A percentile compares a stretch with the other conserved stretches of the same genome.
phyloP scores from a whole-genome alignment of 2,329 filamentous ascomycete genomes.

The Clathrospora elynae region DNA sequence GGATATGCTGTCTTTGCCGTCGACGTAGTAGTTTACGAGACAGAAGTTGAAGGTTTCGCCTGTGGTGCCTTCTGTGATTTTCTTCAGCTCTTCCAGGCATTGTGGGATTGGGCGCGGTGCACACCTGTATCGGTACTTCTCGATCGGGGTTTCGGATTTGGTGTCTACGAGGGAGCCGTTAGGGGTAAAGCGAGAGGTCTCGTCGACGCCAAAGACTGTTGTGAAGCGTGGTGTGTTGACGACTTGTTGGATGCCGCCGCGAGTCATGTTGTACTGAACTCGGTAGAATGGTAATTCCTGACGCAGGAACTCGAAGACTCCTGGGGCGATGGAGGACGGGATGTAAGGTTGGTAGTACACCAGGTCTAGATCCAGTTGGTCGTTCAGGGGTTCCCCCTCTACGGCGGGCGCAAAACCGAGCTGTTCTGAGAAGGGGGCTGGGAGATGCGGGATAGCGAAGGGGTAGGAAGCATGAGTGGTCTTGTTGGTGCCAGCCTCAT shows the following conservation, averaged over 20 bases:
- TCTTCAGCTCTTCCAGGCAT: constrained; percentile 68
- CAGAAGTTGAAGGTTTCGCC: constrained; percentile 76
- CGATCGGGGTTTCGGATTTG: constrained; percentile 48
- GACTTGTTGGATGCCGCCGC: constrained; percentile 65
- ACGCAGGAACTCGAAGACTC: constrained; percentile 73
- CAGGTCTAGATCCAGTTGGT: constrained; percentile 73
- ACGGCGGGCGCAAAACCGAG: constrained; percentile 56
- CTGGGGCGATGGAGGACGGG: constrained; percentile 58
- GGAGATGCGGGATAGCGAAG: constrained; percentile 57
- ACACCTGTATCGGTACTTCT: constrained; percentile 61
- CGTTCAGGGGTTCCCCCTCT: constrained; percentile 62
- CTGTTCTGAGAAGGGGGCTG: constrained; percentile 49
- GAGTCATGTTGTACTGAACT: constrained; percentile 73
- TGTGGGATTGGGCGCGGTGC: constrained; percentile 71
- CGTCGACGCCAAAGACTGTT: constrained; percentile 65
- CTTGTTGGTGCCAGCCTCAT: constrained; percentile 29
- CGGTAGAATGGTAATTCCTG: constrained; percentile 75
- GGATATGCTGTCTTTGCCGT: constrained; percentile 74
- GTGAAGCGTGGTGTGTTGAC: constrained; percentile 68
- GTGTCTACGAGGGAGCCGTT: constrained; percentile 50
- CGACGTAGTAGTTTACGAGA: constrained; percentile 83
- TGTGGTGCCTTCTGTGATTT: constrained; percentile 68
- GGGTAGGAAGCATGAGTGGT: constrained; percentile 60
- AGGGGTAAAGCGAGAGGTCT: constrained; percentile 64
- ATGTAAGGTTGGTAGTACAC: constrained; percentile 78